Evolutionary conservation across 805 yeast genomes (phyloP).

Genomic region (Metschnikowia kunwiensis): DNA sequence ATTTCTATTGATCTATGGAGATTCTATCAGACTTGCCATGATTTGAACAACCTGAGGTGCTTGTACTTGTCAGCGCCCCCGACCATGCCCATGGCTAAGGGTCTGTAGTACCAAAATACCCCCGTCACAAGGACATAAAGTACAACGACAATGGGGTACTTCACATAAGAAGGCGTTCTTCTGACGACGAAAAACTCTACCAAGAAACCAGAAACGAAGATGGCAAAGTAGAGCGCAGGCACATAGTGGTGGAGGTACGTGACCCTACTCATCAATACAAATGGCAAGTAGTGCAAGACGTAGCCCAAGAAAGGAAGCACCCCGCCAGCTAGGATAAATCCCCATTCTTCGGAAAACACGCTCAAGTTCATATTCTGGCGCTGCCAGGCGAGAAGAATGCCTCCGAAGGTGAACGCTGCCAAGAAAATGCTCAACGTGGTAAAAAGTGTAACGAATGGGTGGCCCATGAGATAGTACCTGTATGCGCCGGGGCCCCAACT

Average conservation of each 20-base stretch:
- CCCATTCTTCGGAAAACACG: constrained; percentile 28
- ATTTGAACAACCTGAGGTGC: constrained; percentile 10
- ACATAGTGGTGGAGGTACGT: constrained; percentile 45
- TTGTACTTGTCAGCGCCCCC: constrained; percentile 9
- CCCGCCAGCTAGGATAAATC: constrained; percentile 28
- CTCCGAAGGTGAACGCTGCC: constrained; percentile 21
- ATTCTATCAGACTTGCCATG: constrained; percentile 16
- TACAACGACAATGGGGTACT: constrained; percentile 5
- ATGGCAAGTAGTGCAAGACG: constrained; percentile 40
- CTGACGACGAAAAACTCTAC: constrained; percentile 22
- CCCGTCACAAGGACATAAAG: constrained; percentile 14
- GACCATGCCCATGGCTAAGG: constrained; percentile 18
- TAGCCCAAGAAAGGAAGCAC: constrained; percentile 39
- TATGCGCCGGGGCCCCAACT: constrained; percentile 59
- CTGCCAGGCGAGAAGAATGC: constrained; percentile 27
- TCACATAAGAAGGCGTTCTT: constrained; percentile 15
- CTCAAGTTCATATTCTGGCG: constrained; percentile 27
- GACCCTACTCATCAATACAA: constrained; percentile 42
- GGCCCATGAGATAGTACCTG: constrained; percentile 60
- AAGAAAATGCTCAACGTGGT: constrained; percentile 27
- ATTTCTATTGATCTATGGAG: no score
- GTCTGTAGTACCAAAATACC: constrained; percentile 16
- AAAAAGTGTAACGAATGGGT: constrained; percentile 74
- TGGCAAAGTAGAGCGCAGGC: constrained; percentile 40
- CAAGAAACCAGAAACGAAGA: constrained; percentile 23